A percentile compares a stretch with the other conserved stretches of the same genome.
These are phyloP conservation scores for Globisporangium apiculatum DNA, from an alignment of 352 stramenopile species.

Conservation along the genomic window DNA sequence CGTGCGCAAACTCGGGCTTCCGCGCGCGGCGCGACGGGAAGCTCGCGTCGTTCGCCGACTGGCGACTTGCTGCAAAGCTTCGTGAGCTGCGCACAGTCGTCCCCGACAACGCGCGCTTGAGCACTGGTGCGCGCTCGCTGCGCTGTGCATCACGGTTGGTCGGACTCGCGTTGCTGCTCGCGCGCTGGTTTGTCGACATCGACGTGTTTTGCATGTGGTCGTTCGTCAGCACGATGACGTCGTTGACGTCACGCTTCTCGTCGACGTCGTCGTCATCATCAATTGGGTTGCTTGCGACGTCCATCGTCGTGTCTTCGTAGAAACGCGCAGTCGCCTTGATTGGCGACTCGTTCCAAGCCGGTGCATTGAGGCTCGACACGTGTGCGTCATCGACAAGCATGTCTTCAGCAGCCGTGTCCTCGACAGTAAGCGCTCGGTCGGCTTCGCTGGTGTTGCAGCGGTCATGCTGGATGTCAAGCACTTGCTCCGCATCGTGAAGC, in stretches of 20 bases:
- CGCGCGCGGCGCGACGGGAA: neutral
- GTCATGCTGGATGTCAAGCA: no score
- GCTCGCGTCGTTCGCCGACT: neutral
- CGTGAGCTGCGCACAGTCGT: neutral
- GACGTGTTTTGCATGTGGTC: neutral
- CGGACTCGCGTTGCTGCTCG: neutral
- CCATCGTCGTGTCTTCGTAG: neutral
- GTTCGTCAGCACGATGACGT: neutral
- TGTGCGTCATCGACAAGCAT: neutral
- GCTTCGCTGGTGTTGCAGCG: no score
- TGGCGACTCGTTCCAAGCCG: conserved; percentile 2
- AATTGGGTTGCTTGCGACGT: neutral
- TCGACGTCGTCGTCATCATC: neutral
- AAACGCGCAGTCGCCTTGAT: neutral
- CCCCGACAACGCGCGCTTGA: neutral
- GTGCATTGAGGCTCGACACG: neutral
- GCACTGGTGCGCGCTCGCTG: no score
- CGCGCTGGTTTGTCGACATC: neutral
- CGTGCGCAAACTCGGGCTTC: conserved; percentile 7
- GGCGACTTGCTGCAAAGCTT: neutral
- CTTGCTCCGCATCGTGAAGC: no score
- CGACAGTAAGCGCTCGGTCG: no score
- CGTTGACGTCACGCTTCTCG: neutral
- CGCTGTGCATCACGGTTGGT: neutral
- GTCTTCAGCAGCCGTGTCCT: conserved; percentile 3